phyloP scores from a whole-genome alignment of 2,329 filamentous ascomycete genomes.

The Drechslerella coelobrocha region DNA sequence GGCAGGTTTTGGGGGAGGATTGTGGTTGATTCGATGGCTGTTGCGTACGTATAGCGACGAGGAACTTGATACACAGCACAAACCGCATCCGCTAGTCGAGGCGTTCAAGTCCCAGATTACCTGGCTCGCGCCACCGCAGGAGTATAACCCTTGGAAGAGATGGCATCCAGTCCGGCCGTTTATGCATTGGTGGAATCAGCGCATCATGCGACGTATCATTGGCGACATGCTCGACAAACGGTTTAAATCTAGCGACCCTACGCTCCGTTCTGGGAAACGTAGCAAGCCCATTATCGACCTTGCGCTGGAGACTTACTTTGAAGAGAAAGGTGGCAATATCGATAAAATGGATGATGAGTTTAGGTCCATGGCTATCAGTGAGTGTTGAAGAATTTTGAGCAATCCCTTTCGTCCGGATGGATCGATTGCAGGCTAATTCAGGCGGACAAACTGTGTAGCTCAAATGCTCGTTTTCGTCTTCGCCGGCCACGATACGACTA shows the following conservation, averaged over 20 bases:
- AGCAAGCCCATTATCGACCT: constrained; percentile 46
- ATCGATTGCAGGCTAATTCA: too few species aligned
- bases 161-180: constrained; percentile 35
- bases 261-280: constrained; percentile 11
- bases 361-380: constrained; percentile 56
- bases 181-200: constrained; percentile 41
- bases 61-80: constrained; percentile 29
- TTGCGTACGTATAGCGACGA: constrained; percentile 11
- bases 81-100: constrained; percentile 37
- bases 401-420: too few species aligned
- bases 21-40: background rate
- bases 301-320: constrained; percentile 39
- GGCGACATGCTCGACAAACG: constrained; percentile 40
- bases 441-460: too few species aligned
- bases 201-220: constrained; percentile 33
- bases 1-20: too few species aligned
- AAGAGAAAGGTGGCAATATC: constrained; percentile 51
- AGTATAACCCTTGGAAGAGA: constrained; percentile 31
- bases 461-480: constrained; percentile 57
- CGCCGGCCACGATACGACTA: constrained; percentile 59
- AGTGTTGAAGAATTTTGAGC: constrained; percentile 54
- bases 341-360: constrained; percentile 48
- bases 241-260: constrained; percentile 21
- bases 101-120: constrained; percentile 47
- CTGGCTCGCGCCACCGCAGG: constrained; percentile 14